phyloP scores from a whole-genome alignment of 2,329 filamentous ascomycete genomes.

The Aspergillus fijiensis region DNA sequence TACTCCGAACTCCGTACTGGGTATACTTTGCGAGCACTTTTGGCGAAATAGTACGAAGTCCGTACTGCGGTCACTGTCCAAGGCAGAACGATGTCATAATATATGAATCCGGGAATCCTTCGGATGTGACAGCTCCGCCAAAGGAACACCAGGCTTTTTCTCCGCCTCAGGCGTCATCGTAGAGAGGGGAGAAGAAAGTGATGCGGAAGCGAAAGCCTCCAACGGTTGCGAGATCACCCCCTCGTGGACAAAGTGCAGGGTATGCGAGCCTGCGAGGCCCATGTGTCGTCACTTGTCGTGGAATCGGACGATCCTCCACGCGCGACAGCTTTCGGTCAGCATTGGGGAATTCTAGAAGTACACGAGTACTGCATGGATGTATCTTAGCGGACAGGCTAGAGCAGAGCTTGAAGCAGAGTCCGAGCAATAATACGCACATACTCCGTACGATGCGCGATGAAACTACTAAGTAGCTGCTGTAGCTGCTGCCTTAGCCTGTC shows the following conservation, averaged over 20 bases:
- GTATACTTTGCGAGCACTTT: background rate
- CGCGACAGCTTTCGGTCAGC: background rate
- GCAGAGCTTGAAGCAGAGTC: background rate
- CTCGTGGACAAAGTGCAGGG: background rate
- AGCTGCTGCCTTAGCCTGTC: background rate
- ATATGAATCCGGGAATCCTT: background rate
- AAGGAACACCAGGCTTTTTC: background rate
- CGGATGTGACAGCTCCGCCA: background rate
- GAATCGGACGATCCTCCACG: background rate
- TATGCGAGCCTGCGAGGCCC: background rate
- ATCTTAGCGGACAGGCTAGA: background rate
- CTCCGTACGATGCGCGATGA: background rate
- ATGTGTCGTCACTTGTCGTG: background rate
- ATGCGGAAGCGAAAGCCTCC: background rate
- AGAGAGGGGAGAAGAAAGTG: background rate
- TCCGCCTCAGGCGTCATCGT: background rate
- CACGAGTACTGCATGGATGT: background rate
- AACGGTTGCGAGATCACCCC: background rate
- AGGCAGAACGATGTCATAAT: background rate
- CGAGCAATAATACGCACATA: background rate
- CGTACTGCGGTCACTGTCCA: background rate
- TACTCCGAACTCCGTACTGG: slow-evolving; percentile 2
- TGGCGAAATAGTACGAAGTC: too few relatives aligned
- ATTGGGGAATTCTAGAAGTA: background rate
- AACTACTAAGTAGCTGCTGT: background rate